A percentile compares a stretch with the other conserved stretches of the same genome.
phyloP scores from a whole-genome alignment of 2,329 filamentous ascomycete genomes.

The Botrytis fragariae region DNA sequence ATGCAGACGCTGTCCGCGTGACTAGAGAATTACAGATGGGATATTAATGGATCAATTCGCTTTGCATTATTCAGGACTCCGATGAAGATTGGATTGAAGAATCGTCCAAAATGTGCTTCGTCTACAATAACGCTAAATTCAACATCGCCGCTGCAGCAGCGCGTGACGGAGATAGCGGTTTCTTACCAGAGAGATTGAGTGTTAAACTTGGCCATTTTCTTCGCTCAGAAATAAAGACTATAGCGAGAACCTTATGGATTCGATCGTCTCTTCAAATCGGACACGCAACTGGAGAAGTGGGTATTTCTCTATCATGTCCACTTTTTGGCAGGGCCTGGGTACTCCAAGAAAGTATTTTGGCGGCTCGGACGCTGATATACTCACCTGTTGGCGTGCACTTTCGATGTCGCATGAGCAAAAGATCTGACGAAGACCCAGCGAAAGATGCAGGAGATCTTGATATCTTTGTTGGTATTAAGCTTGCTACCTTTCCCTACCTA shows the following conservation, averaged over 20 bases:
- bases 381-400: neutral
- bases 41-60: conserved; percentile 9
- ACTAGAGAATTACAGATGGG: neutral
- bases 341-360: conserved; percentile 4
- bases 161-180: neutral
- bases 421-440: neutral
- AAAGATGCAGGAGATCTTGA: neutral
- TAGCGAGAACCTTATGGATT: conserved; percentile 1
- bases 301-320: neutral
- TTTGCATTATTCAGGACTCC: neutral
- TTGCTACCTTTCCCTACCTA: neutral
- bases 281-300: neutral
- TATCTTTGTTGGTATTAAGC: neutral
- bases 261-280: neutral
- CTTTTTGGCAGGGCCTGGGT: neutral
- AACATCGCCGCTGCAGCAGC: neutral
- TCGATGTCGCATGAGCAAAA: neutral
- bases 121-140: neutral
- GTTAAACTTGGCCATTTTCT: neutral
- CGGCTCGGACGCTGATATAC: neutral
- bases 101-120: neutral
- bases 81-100: neutral
- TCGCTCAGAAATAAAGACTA: neutral
- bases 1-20: neutral
- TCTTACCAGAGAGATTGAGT: neutral